phyloP scores from a whole-genome alignment of 2,329 filamentous ascomycete species.

The Scytalidium lignicola region DNA sequence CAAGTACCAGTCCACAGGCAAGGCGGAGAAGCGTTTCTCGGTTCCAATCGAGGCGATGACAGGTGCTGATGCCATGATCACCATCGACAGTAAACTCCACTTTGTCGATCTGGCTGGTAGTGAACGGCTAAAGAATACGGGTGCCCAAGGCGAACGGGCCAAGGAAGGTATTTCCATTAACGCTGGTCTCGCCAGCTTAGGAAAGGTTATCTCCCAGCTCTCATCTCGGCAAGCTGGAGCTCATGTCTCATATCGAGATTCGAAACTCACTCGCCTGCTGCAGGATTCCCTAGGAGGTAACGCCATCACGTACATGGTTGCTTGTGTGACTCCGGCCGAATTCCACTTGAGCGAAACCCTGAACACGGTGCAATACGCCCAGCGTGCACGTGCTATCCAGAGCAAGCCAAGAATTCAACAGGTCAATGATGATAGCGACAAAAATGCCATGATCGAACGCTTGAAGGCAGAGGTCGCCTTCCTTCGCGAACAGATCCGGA shows the following conservation, averaged over 20 bases:
- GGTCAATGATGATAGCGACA: constrained; percentile 81
- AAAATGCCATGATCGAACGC: constrained; percentile 87
- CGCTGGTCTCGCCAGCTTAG: constrained; percentile 85
- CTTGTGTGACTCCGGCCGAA: constrained; percentile 92
- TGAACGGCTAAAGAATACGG: constrained; percentile 94
- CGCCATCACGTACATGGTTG: constrained; percentile 99
- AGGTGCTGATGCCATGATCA: constrained; percentile 65
- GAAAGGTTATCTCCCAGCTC: constrained; percentile 97
- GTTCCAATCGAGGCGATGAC: constrained; percentile 78
- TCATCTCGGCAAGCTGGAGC: constrained; percentile 83
- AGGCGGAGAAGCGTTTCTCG: constrained; percentile 78
- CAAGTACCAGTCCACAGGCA: constrained; percentile 45
- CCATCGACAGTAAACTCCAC: constrained; percentile 95
- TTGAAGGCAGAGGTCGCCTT: constrained; percentile 92
- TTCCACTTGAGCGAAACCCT: constrained; percentile 97
- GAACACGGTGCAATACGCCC: constrained; percentile 96
- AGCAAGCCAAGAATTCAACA: constrained; percentile 97
- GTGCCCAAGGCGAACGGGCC: constrained; percentile 88
- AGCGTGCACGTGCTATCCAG: constrained; percentile 92
- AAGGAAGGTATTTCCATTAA: constrained; percentile 98
- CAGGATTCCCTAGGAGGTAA: constrained; percentile 97
- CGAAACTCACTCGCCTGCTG: constrained; percentile 87
- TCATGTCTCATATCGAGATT: constrained; percentile 96
- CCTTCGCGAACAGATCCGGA: constrained; percentile 86
- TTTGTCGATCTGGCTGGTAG: constrained; percentile 98